These are phyloP conservation scores for Geotrichum carabidarum DNA, from an alignment of 1,139 yeast species.

Conservation along the genomic window DNA sequence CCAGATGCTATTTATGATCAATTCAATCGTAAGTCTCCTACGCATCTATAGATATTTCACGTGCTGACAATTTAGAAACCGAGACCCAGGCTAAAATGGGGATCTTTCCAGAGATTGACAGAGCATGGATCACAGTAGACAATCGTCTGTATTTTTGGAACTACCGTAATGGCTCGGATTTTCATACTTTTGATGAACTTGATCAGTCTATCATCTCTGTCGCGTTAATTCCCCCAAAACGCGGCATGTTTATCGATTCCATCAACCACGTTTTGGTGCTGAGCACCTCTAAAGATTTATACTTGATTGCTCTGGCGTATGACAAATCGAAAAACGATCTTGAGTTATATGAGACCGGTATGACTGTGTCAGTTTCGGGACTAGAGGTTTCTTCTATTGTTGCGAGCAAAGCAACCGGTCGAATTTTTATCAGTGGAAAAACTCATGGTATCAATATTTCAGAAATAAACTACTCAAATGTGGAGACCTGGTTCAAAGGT, in stretches of 20 bases:
- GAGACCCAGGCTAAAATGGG: conserved; percentile 76
- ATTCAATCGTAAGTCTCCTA: conserved; percentile 41
- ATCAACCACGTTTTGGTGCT: conserved; percentile 69
- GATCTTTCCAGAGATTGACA: conserved; percentile 68
- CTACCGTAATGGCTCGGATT: conserved; percentile 59
- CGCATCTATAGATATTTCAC: background rate
- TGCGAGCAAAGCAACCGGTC: conserved; percentile 60
- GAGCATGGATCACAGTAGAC: conserved; percentile 87
- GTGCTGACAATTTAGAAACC: conserved; percentile 40
- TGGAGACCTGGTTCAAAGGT: conserved; percentile 82
- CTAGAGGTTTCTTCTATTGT: conserved; percentile 62
- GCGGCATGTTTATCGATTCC: conserved; percentile 70
- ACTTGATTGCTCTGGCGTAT: conserved; percentile 67
- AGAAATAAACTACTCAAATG: conserved; percentile 81
- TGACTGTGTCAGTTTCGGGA: conserved; percentile 77
- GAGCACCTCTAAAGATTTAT: conserved; percentile 75
- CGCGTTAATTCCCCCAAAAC: conserved; percentile 70
- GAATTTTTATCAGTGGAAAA: conserved; percentile 77
- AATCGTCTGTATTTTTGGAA: conserved; percentile 83
- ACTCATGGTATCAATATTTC: conserved; percentile 75
- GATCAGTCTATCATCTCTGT: conserved; percentile 74
- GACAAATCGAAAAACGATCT: conserved; percentile 44
- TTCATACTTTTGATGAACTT: conserved; percentile 76
- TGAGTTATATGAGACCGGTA: conserved; percentile 75
- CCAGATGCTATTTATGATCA: conserved; percentile 83